Evolutionary conservation across 2,329 filamentous ascomycete genomes (phyloP).

Genomic region (Akanthomyces dipterigenus): DNA sequence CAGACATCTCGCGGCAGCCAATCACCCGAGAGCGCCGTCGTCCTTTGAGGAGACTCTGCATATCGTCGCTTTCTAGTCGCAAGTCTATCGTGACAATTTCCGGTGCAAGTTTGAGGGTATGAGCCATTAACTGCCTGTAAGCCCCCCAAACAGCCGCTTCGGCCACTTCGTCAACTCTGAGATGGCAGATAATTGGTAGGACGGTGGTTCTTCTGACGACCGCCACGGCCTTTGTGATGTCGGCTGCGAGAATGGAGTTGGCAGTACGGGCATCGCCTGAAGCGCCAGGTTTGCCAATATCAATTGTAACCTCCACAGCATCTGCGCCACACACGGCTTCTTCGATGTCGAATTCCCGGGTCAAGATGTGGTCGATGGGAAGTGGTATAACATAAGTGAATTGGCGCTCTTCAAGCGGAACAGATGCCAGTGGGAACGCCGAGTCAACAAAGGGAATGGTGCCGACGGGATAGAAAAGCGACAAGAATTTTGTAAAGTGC

Average conservation of each 20-base stretch:
- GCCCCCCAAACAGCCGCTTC: slow-evolving; percentile 17
- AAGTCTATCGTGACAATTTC: slow-evolving; percentile 60
- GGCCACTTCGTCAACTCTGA: slow-evolving; percentile 21
- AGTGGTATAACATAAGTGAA: slow-evolving; percentile 64
- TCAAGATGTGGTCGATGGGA: slow-evolving; percentile 49
- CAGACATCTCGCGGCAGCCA: slow-evolving; percentile 41
- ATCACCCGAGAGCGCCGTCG: slow-evolving; percentile 56
- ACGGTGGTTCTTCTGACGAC: slow-evolving; percentile 53
- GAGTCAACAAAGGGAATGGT: slow-evolving; percentile 54
- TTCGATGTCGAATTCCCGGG: slow-evolving; percentile 40
- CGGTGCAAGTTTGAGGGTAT: slow-evolving; percentile 54
- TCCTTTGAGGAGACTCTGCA: slow-evolving; percentile 42
- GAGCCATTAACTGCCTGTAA: slow-evolving; percentile 52
- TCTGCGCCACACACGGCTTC: neutral
- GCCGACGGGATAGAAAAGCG: slow-evolving; percentile 48
- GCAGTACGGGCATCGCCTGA: neutral
- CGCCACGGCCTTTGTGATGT: slow-evolving; percentile 1
- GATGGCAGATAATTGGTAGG: slow-evolving; percentile 46
- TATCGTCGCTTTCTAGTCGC: slow-evolving; percentile 42
- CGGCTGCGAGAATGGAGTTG: neutral
- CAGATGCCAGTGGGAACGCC: slow-evolving; percentile 57
- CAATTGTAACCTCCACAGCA: neutral
- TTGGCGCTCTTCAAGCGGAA: slow-evolving; percentile 51
- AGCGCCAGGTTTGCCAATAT: neutral
- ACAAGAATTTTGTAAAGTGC: slow-evolving; percentile 63